Evolutionary conservation across 2,329 filamentous ascomycete species (phyloP).

Genomic region (Paracorniculantispora psalliotae): DNA sequence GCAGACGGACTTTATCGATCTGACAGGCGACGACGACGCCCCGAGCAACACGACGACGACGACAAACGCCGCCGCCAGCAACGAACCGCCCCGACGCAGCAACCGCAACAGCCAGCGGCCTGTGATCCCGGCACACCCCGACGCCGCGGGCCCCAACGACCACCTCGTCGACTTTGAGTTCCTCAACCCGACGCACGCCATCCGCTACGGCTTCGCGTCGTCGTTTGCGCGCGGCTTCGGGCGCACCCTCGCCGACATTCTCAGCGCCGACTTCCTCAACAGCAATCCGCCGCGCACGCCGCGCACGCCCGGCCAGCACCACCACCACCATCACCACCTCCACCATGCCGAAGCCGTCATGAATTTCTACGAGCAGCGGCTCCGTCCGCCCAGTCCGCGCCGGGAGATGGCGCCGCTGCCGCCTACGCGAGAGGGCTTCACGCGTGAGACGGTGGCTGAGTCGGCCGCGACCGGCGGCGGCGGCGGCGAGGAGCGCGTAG

Average conservation of each 20-base stretch:
- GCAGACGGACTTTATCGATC: conserved; percentile 41
- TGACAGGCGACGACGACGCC: conserved; percentile 41
- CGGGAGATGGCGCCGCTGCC: conserved; percentile 57
- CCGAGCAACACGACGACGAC: background rate
- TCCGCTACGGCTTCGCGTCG: conserved; percentile 16
- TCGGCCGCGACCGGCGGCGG: too few relatives aligned
- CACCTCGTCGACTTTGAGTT: conserved; percentile 25
- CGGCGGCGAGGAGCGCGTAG: conserved; percentile 60
- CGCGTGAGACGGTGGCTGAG: conserved; percentile 54
- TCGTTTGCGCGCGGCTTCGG: conserved; percentile 21
- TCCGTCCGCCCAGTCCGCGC: conserved; percentile 33
- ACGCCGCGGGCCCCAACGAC: conserved; percentile 15
- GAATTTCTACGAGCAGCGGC: too few relatives aligned
- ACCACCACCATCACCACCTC: too few relatives aligned
- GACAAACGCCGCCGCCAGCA: conserved; percentile 16
- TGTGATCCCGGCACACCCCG: conserved; percentile 3
- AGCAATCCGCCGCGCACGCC: background rate
- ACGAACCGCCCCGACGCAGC: conserved; percentile 2
- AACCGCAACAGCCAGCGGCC: conserved; percentile 13
- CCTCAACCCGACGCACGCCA: conserved; percentile 3
- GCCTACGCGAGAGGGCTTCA: conserved; percentile 71
- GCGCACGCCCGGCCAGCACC: too few relatives aligned
- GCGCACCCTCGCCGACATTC: conserved; percentile 1
- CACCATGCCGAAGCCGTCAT: too few relatives aligned
- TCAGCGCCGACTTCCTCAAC: conserved; percentile 9